These are phyloP conservation scores for Murraya paniculata DNA, from an alignment of 345 rosid species.

Conservation along the genomic window DNA sequence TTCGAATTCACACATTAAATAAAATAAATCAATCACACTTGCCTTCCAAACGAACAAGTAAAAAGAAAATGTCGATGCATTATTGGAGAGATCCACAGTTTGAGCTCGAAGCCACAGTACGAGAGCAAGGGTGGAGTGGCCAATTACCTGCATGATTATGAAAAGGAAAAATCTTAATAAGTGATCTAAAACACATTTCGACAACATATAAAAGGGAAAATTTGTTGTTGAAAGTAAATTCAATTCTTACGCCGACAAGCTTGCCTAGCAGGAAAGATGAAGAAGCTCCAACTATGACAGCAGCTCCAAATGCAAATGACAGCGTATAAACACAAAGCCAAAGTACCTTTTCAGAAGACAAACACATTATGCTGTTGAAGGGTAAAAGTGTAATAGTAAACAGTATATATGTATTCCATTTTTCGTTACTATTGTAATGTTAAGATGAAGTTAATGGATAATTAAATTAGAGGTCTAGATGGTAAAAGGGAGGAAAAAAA, in stretches of 20 bases:
- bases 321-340: constrained; percentile 32
- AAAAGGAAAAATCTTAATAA: background rate
- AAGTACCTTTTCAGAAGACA: constrained; percentile 15
- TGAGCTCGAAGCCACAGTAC: constrained; percentile 24
- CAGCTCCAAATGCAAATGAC: constrained; percentile 26
- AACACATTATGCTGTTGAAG: too few relatives aligned
- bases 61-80: constrained; percentile 19
- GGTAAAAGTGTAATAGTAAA: background rate
- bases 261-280: constrained; percentile 17
- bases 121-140: constrained; percentile 23
- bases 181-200: background rate
- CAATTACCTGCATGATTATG: constrained; percentile 12
- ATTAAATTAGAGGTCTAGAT: too few relatives aligned
- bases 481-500: too few relatives aligned
- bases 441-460: too few relatives aligned
- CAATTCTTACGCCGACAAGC: constrained; percentile 21
- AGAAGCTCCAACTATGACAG: constrained; percentile 25
- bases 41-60: constrained; percentile 39
- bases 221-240: too few relatives aligned
- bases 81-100: constrained; percentile 22
- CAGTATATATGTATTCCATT: too few relatives aligned
- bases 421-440: too few relatives aligned
- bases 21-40: background rate
- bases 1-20: too few relatives aligned
- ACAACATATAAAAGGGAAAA: background rate